A percentile compares a stretch with the other conserved stretches of the same genome.
Conservation (phyloP, 129 eudicot genomes). For the Lactuca sativa region DNA sequence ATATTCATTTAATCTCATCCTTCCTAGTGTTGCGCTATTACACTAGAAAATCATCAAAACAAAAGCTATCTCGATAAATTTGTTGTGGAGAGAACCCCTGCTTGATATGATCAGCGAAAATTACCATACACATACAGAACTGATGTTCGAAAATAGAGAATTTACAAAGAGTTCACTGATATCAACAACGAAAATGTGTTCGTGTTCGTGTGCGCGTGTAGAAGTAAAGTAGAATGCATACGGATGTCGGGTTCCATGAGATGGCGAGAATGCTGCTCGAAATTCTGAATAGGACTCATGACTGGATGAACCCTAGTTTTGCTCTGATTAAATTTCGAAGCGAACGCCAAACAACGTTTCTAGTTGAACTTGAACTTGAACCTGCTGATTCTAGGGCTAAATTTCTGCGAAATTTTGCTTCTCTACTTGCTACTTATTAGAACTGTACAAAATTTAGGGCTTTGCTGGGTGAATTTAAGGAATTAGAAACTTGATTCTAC, state of each 20-base stretch:
- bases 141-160: neutral
- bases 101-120: slow-evolving; percentile 1
- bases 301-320: slow-evolving; percentile 39
- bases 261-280: slow-evolving; percentile 92
- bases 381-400: slow-evolving; percentile 35
- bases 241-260: slow-evolving; percentile 84
- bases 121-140: neutral
- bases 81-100: neutral
- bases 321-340: slow-evolving; percentile 18
- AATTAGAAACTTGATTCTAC: slow-evolving; percentile 7
- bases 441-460: slow-evolving; percentile 31
- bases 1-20: neutral
- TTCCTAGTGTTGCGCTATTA: neutral
- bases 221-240: slow-evolving; percentile 31
- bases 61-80: neutral
- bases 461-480: slow-evolving; percentile 3
- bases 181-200: neutral
- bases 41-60: slow-evolving; percentile 1
- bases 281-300: slow-evolving; percentile 95
- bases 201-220: neutral
- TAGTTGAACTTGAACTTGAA: slow-evolving; percentile 17
- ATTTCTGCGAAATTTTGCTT: slow-evolving; percentile 20
- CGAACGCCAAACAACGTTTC: slow-evolving; percentile 12
- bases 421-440: slow-evolving; percentile 18
- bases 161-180: neutral